These are phyloP conservation scores for Asterochloris sp. DNA, from an alignment of 139 green algal genomes.

Conservation along the genomic window DNA sequence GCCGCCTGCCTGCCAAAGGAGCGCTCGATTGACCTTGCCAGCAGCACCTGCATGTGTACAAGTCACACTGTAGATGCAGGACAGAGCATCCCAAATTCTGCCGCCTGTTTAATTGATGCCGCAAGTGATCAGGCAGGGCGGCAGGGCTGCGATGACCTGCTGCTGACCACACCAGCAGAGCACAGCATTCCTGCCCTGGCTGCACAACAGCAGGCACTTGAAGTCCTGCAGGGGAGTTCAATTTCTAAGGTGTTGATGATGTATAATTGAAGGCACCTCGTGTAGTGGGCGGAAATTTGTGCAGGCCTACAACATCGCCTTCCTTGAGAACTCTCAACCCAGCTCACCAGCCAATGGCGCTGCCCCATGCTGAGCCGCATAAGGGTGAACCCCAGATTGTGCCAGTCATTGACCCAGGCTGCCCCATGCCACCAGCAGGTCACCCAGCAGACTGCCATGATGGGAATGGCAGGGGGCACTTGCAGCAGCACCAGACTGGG, in stretches of 20 bases:
- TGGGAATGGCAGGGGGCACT: constrained; percentile 88
- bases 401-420: constrained; percentile 90
- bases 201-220: neutral
- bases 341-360: constrained; percentile 42
- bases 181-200: neutral
- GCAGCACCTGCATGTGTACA: constrained; percentile 38
- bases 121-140: neutral
- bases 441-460: constrained; percentile 70
- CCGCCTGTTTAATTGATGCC: neutral
- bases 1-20: constrained; percentile 45
- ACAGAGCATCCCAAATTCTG: neutral
- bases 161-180: neutral
- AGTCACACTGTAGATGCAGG: too few relatives aligned
- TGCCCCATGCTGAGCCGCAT: constrained; percentile 68
- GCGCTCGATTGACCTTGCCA: constrained; percentile 61
- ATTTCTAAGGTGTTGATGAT: neutral
- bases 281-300: too few relatives aligned
- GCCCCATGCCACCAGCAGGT: constrained; percentile 53
- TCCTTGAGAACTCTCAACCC: too few relatives aligned
- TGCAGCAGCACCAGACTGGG: constrained; percentile 71
- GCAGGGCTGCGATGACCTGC: neutral
- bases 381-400: constrained; percentile 93
- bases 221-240: neutral
- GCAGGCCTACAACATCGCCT: too few relatives aligned
- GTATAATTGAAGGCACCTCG: neutral